These are phyloP conservation scores for Saccharomycopsis sp. DNA, from an alignment of 805 yeast species.

Conservation along the genomic window DNA sequence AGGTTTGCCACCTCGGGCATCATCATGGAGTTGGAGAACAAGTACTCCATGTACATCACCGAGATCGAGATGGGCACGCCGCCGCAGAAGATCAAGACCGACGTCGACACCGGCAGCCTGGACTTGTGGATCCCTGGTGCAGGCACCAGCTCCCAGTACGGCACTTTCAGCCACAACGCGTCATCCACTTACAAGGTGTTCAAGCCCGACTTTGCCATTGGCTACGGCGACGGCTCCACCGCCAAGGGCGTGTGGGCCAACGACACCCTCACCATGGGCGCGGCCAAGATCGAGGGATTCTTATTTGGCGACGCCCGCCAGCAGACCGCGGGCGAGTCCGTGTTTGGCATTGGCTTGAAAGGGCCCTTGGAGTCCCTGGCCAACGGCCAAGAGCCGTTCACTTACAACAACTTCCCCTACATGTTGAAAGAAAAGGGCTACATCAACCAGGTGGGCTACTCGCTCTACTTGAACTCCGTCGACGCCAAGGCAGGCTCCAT, in stretches of 20 bases:
- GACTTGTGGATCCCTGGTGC: conserved; percentile 35
- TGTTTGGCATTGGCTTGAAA: conserved; percentile 62
- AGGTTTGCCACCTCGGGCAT: conserved; percentile 9
- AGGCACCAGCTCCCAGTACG: conserved; percentile 24
- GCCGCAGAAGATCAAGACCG: conserved; percentile 33
- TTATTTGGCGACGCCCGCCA: conserved; percentile 17
- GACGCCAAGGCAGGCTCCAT: conserved; percentile 29
- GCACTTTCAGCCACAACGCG: conserved; percentile 29
- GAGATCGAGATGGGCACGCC: conserved; percentile 30
- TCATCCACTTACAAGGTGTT: conserved; percentile 31
- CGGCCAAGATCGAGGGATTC: conserved; percentile 11
- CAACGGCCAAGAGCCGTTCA: conserved; percentile 34
- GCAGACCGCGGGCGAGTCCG: conserved; percentile 36
- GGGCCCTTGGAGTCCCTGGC: conserved; percentile 45
- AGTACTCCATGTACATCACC: conserved; percentile 37
- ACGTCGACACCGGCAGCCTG: conserved; percentile 43
- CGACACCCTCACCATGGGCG: conserved; percentile 40
- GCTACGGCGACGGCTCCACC: conserved; percentile 40
- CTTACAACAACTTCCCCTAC: conserved; percentile 26
- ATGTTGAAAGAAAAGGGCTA: conserved; percentile 32
- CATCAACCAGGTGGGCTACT: conserved; percentile 35
- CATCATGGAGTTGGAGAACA: conserved; percentile 28
- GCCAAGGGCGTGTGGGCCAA: conserved; percentile 42
- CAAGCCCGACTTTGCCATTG: conserved; percentile 30
- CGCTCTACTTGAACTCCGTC: conserved; percentile 34